Conservation (phyloP, 2,329 filamentous ascomycete genomes). For the Fusarium sp. region DNA sequence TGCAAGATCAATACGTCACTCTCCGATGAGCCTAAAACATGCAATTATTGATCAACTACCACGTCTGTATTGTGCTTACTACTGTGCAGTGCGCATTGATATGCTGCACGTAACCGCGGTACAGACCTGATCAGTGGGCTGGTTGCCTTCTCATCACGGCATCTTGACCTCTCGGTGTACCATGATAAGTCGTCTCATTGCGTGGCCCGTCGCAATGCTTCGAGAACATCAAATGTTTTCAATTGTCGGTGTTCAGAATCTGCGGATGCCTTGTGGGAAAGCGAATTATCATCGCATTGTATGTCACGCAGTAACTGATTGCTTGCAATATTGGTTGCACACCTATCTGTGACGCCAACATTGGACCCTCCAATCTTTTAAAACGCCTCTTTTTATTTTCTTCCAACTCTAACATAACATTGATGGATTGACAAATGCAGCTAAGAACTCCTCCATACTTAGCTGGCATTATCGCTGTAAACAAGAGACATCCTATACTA, state of each 20-base stretch:
- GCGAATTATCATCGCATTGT: constrained; percentile 14
- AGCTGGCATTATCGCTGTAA: constrained; percentile 26
- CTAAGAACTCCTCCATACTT: constrained; percentile 22
- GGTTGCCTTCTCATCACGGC: not conserved
- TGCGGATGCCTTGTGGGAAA: constrained; percentile 12
- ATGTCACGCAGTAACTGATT: constrained; percentile 22
- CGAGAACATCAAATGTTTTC: not conserved
- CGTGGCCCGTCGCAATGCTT: constrained; percentile 16
- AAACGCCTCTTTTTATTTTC: constrained; percentile 30
- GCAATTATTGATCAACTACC: not conserved
- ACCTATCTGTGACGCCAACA: constrained; percentile 18
- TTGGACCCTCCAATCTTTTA: constrained; percentile 30
- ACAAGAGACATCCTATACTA: constrained; percentile 26
- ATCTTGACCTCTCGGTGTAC: not conserved
- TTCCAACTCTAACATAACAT: not conserved
- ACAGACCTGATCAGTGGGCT: constrained; percentile 28
- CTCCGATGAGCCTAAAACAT: constrained; percentile 1
- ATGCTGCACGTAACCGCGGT: constrained; percentile 27
- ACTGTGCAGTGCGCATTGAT: not conserved
- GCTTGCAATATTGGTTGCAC: constrained; percentile 12
- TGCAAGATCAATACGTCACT: constrained; percentile 17
- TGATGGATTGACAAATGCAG: constrained; percentile 12
- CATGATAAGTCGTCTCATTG: not conserved
- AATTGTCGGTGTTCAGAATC: not conserved
- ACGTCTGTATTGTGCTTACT: not conserved